Evolutionary conservation across 306 rosid species (phyloP), one percentile per base, ranked within the genome.

Genomic region (Vigna nakashimae): DNA sequence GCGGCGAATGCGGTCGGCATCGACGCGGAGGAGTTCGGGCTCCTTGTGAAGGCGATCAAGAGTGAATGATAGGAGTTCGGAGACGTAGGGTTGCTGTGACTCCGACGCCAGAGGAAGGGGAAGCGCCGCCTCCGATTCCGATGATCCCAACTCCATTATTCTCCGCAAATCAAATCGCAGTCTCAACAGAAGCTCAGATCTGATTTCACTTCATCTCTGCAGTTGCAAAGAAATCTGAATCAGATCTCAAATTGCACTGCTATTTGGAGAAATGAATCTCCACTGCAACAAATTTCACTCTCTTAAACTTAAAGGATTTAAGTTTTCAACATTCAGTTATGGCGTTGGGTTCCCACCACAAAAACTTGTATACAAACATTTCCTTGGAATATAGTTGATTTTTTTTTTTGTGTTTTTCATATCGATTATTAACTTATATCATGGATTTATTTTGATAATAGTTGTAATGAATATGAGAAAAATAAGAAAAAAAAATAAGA

Each of bases 41-140:
- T 96, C 99, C 96, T 96, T 96, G 87, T 93, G 95, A 71, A 96
- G 96, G 65, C 98, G 98, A 85, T 96, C 98, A 80, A 93, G 98
- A 1, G 97, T 96, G 87, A 93, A 96, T 30, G 99, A 96, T 26
- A 96, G 96, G 59, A 96, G 94, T 89, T 96, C 97, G 50, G 99
- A 89, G 81, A 96, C 98, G 78, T 96, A 96, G 6, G 97, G 97
- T 76, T 96, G 99, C 81, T 93, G 98, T 2, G 96, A 82, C 79
- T 86, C 90, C 46, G 97, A 88, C 64, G 99, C 93, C 8, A 96
- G 86, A 22, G 96, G 93, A 50, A 70, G 82, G 88, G 96, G 76
- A 91, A 89, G 76, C 7, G 72, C 64, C 71, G 79, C 72, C 68
- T 82, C 91, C 18, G 83, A 87, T 71, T 69, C 80, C 32, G 85